Evolutionary conservation across 768 basidiomycete species (phyloP).

Genomic region (Boletellus emodensis): DNA sequence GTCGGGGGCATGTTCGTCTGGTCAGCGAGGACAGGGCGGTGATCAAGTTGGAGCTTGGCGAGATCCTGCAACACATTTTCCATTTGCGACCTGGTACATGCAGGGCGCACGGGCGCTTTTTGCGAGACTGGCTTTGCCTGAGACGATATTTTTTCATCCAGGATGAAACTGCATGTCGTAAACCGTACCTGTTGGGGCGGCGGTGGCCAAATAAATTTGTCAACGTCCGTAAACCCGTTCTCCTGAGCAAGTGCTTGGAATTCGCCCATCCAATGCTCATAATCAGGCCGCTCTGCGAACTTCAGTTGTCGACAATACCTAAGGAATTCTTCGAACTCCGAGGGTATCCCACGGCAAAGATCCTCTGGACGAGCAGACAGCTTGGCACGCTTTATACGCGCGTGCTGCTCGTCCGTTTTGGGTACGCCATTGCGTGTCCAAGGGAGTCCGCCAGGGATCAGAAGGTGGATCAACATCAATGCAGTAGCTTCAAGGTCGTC

Average conservation of each 20-base stretch:
- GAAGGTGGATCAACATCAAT: slow-evolving; percentile 75
- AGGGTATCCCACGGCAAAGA: slow-evolving; percentile 64
- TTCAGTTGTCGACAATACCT: slow-evolving; percentile 65
- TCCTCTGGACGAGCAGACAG: slow-evolving; percentile 56
- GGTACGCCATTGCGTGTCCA: slow-evolving; percentile 84
- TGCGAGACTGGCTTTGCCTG: slow-evolving; percentile 31
- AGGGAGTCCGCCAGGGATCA: slow-evolving; percentile 68
- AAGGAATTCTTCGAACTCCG: slow-evolving; percentile 73
- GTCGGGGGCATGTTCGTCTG: slow-evolving; percentile 38
- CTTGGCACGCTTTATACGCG: slow-evolving; percentile 63
- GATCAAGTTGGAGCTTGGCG: slow-evolving; percentile 54
- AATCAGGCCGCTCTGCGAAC: slow-evolving; percentile 69
- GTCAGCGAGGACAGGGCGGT: slow-evolving; percentile 48
- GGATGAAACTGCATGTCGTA: background rate
- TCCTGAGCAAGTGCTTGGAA: slow-evolving; percentile 61
- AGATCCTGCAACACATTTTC: slow-evolving; percentile 56
- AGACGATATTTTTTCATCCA: background rate
- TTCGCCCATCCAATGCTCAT: slow-evolving; percentile 58
- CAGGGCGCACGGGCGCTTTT: slow-evolving; percentile 12
- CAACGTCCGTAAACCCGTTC: slow-evolving; percentile 52
- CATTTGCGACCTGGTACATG: slow-evolving; percentile 41
- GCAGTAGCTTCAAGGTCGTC: slow-evolving; percentile 78
- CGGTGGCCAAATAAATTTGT: slow-evolving; percentile 73
- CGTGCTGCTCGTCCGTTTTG: slow-evolving; percentile 61
- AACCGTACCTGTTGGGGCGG: slow-evolving; percentile 35